These are phyloP conservation scores for Tricholoma flavovirens DNA, from an alignment of 768 basidiomycete species.

Conservation along the genomic window DNA sequence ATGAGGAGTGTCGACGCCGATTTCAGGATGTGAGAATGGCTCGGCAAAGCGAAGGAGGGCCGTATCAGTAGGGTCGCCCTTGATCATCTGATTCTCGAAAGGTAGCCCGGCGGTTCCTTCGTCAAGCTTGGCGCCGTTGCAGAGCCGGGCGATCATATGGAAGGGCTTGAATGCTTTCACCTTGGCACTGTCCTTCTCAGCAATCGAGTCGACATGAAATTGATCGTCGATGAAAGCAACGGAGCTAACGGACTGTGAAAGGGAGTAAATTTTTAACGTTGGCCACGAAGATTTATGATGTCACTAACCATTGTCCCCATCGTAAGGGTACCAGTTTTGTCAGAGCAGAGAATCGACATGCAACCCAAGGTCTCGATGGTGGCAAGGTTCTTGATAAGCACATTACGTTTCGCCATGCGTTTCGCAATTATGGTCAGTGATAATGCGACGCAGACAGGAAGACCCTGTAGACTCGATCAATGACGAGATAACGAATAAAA, in stretches of 20 bases:
- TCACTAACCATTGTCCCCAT: constrained; percentile 37
- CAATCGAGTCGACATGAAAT: neutral
- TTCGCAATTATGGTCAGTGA: constrained; percentile 45
- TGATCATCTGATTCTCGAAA: constrained; percentile 21
- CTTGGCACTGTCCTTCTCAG: constrained; percentile 5
- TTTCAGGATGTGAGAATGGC: constrained; percentile 18
- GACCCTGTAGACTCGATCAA: constrained; percentile 19
- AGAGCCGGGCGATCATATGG: constrained; percentile 38
- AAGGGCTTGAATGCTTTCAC: constrained; percentile 22
- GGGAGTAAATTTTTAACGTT: neutral
- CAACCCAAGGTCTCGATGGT: constrained; percentile 50
- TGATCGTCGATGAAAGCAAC: neutral
- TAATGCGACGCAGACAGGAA: constrained; percentile 41
- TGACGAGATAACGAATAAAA: no score
- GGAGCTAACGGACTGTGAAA: neutral
- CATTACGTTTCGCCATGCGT: constrained; percentile 41
- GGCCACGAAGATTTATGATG: neutral
- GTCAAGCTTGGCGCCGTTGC: constrained; percentile 38
- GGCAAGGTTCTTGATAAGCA: constrained; percentile 46
- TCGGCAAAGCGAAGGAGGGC: constrained; percentile 51
- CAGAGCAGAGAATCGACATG: constrained; percentile 48
- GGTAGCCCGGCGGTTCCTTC: constrained; percentile 17
- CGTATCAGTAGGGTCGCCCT: constrained; percentile 55
- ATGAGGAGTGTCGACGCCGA: neutral
- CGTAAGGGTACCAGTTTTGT: constrained; percentile 52